These are phyloP conservation scores for Stylosanthes scabra DNA, from an alignment of 331 rosid species.

Conservation along the genomic window DNA sequence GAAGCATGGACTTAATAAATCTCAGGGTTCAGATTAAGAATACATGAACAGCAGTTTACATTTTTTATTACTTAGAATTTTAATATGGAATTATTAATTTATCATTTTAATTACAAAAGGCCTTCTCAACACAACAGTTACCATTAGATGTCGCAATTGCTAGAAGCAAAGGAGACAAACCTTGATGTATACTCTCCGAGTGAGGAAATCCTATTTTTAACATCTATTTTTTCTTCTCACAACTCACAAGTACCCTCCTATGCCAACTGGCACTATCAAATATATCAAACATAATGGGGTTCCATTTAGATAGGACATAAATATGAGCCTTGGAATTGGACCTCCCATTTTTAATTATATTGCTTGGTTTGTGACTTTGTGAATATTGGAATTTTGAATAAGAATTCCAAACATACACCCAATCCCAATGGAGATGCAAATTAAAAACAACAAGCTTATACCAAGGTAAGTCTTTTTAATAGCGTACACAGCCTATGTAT, in stretches of 20 bases:
- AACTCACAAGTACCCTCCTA: conserved; percentile 1
- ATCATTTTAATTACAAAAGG: background rate
- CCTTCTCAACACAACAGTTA: conserved; percentile 8
- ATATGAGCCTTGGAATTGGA: conserved; percentile 4
- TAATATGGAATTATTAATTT: background rate
- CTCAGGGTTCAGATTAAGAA: conserved; percentile 12
- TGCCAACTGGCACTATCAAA: background rate
- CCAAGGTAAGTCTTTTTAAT: conserved; percentile 7
- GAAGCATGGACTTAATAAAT: background rate
- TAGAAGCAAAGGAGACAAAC: background rate
- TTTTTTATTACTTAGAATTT: background rate
- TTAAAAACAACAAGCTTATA: background rate
- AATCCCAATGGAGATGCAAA: background rate
- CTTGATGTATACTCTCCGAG: conserved; percentile 7
- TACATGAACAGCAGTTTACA: background rate
- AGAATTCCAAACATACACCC: background rate
- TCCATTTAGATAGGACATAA: background rate
- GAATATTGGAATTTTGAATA: background rate
- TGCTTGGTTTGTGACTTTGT: background rate
- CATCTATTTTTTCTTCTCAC: background rate
- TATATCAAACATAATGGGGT: background rate
- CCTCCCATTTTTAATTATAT: background rate
- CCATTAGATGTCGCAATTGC: background rate
- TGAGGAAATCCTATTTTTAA: background rate
- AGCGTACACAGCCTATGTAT: conserved; percentile 3